These are phyloP conservation scores for Marsdenia floribunda DNA, from an alignment of 257 asterid species.

Conservation along the genomic window DNA sequence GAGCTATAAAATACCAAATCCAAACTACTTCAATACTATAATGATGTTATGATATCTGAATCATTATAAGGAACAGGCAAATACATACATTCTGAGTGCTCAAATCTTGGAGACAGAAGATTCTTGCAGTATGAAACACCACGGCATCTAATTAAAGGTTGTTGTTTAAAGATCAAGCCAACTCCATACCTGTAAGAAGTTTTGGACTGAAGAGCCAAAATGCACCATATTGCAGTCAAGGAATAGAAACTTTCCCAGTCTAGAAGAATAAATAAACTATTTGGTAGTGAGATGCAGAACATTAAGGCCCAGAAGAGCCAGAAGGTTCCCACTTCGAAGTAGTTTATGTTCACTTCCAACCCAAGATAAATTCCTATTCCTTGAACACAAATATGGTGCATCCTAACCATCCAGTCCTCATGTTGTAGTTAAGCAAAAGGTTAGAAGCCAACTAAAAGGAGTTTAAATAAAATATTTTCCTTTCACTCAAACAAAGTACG, in stretches of 20 bases:
- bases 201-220: slow-evolving; percentile 28
- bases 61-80: slow-evolving; percentile 13
- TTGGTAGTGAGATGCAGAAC: neutral
- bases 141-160: slow-evolving; percentile 88
- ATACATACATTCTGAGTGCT: slow-evolving; percentile 73
- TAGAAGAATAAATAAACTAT: slow-evolving; percentile 20
- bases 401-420: slow-evolving; percentile 26
- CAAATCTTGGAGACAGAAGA: slow-evolving; percentile 90
- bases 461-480: slow-evolving; percentile 9
- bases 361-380: slow-evolving; percentile 20
- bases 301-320: neutral
- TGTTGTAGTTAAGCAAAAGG: slow-evolving; percentile 21
- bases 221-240: slow-evolving; percentile 33
- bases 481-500: neutral
- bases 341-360: slow-evolving; percentile 20
- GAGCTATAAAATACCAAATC: slow-evolving; percentile 35
- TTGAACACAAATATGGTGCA: slow-evolving; percentile 29
- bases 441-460: slow-evolving; percentile 12
- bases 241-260: slow-evolving; percentile 21
- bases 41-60: slow-evolving; percentile 19
- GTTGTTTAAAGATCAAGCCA: slow-evolving; percentile 65
- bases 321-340: slow-evolving; percentile 10
- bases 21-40: slow-evolving; percentile 16
- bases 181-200: slow-evolving; percentile 76
- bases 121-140: slow-evolving; percentile 99